A percentile compares a stretch with the other conserved stretches of the same genome.
Conservation (phyloP, 805 yeast genomes). For the Debaryomyces tyrocola region DNA sequence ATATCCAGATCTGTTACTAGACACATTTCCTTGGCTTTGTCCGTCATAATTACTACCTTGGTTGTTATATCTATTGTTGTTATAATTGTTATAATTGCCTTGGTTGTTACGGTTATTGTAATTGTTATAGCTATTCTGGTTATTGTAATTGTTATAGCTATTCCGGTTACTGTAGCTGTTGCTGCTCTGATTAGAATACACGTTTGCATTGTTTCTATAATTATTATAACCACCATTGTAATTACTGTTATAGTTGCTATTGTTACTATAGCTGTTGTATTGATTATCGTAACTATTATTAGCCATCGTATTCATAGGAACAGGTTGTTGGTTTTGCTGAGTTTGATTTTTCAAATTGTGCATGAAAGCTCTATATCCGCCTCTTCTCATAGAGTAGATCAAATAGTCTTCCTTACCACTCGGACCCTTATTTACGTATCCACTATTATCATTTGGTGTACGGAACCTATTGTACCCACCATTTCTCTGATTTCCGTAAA, state of each 20-base stretch:
- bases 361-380: conserved; percentile 37
- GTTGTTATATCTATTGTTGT: not conserved
- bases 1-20: conserved; percentile 1
- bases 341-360: conserved; percentile 19
- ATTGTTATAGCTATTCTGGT: conserved; percentile 4
- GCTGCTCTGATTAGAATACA: too few relatives aligned
- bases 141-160: conserved; percentile 8
- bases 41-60: not conserved
- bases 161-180: conserved; percentile 9
- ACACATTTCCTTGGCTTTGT: not conserved
- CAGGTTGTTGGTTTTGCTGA: conserved; percentile 7
- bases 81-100: conserved; percentile 5
- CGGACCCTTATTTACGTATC: conserved; percentile 42
- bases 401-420: conserved; percentile 31
- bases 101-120: conserved; percentile 4
- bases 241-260: conserved; percentile 5
- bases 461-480: conserved; percentile 36
- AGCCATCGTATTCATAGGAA: conserved; percentile 2
- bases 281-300: conserved; percentile 8
- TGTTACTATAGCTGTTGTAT: conserved; percentile 13
- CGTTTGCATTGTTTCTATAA: too few relatives aligned
- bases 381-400: conserved; percentile 34
- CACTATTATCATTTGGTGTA: conserved; percentile 29
- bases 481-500: conserved; percentile 41
- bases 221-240: conserved; percentile 7